Conservation (phyloP, 1,284 basidiomycete genomes). For the Gomphus sp. region DNA sequence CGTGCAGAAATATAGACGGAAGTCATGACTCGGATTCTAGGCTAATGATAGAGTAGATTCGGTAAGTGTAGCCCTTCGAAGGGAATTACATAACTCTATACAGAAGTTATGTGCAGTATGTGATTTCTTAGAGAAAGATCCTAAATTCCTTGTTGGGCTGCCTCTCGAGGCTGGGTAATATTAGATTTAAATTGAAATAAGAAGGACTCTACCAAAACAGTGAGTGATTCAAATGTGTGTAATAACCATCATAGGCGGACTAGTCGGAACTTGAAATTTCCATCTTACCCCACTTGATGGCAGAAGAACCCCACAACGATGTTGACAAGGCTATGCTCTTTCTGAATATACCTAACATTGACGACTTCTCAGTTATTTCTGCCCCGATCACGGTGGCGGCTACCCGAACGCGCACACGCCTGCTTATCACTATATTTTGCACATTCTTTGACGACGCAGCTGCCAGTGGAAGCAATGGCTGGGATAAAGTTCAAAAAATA, state of each 20-base stretch:
- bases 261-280: not conserved
- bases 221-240: too few relatives aligned
- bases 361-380: constrained; percentile 43
- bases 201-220: too few relatives aligned
- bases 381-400: constrained; percentile 42
- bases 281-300: constrained; percentile 1
- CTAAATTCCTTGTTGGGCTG: too few relatives aligned
- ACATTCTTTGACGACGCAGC: constrained; percentile 44
- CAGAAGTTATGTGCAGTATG: too few relatives aligned
- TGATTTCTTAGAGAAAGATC: too few relatives aligned
- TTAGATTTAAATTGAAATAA: too few relatives aligned
- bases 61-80: too few relatives aligned
- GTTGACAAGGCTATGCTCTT: constrained; percentile 33
- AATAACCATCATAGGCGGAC: not conserved
- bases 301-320: not conserved
- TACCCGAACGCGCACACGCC: constrained; percentile 33
- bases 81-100: too few relatives aligned
- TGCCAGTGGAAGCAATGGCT: constrained; percentile 32
- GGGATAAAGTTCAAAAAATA: constrained; percentile 54
- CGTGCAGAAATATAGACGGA: too few relatives aligned
- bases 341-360: constrained; percentile 39
- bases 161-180: too few relatives aligned
- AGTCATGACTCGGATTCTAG: too few relatives aligned
- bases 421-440: constrained; percentile 56
- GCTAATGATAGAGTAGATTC: too few relatives aligned